Evolutionary conservation across 768 basidiomycete genomes (phyloP).

Genomic region (Hypholoma sublateritium): DNA sequence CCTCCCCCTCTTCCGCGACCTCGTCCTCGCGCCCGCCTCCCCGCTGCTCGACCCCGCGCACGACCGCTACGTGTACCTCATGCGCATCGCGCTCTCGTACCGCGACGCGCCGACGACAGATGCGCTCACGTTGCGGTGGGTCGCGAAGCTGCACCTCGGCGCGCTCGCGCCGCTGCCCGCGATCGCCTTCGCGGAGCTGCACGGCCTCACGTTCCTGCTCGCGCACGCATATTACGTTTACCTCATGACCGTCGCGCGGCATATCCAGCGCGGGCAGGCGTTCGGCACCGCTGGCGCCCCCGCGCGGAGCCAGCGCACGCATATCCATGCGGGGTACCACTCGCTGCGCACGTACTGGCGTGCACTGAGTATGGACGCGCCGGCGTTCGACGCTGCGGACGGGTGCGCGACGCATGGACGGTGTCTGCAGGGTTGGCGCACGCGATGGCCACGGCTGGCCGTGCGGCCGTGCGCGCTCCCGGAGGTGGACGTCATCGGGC

Average conservation of each 20-base stretch:
- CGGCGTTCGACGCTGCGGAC: slow-evolving; percentile 26
- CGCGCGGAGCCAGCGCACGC: slow-evolving; percentile 9
- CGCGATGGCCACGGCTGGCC: slow-evolving; percentile 16
- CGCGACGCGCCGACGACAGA: slow-evolving; percentile 4
- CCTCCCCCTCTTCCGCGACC: slow-evolving; percentile 28
- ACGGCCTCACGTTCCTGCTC: slow-evolving; percentile 16
- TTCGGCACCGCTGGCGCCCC: slow-evolving; percentile 12
- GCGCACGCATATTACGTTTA: slow-evolving; percentile 25
- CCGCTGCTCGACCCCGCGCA: slow-evolving; percentile 27
- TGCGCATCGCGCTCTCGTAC: slow-evolving; percentile 33
- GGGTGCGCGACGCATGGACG: slow-evolving; percentile 32
- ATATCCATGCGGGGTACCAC: slow-evolving; percentile 19
- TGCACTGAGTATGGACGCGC: slow-evolving; percentile 15
- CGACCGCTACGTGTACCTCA: slow-evolving; percentile 29
- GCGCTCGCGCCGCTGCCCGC: slow-evolving; percentile 23
- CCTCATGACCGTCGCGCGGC: slow-evolving; percentile 15
- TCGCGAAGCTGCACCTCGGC: slow-evolving; percentile 27
- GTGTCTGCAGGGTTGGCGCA: slow-evolving; percentile 20
- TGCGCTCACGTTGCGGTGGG: slow-evolving; percentile 31
- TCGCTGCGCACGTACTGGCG: slow-evolving; percentile 19
- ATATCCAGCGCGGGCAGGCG: slow-evolving; percentile 6
- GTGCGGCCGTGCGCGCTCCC: slow-evolving; percentile 18
- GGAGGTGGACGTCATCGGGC: slow-evolving; percentile 34
- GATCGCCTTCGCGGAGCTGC: slow-evolving; percentile 19
- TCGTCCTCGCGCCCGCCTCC: slow-evolving; percentile 22